phyloP scores from a whole-genome alignment of 2,329 filamentous ascomycete genomes.

The Alternaria ventricosa region DNA sequence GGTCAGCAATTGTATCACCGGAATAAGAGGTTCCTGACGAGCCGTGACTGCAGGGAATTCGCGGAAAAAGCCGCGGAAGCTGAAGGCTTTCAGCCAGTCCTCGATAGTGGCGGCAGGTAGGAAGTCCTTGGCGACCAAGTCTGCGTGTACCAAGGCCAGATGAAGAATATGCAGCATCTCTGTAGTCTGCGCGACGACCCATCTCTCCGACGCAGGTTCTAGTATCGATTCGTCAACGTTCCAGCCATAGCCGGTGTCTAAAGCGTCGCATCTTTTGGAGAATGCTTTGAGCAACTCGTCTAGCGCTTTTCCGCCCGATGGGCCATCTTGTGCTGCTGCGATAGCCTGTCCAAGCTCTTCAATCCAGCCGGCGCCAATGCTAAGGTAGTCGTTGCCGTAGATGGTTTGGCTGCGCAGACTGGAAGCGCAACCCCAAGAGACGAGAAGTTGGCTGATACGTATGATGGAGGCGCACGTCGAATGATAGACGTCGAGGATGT shows the following conservation, averaged over 20 bases:
- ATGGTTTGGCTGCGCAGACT: conserved; percentile 35
- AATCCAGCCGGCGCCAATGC: conserved; percentile 39
- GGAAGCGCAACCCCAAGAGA: conserved; percentile 41
- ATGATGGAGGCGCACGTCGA: conserved; percentile 68
- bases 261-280: conserved; percentile 56
- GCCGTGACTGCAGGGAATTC: conserved; percentile 56
- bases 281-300: conserved; percentile 56
- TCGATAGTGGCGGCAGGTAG: conserved; percentile 40
- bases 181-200: conserved; percentile 68
- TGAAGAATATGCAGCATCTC: conserved; percentile 78
- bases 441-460: conserved; percentile 45
- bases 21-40: conserved; percentile 56
- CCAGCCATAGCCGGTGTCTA: conserved; percentile 55
- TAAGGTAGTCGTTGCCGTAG: conserved; percentile 39
- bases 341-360: conserved; percentile 42
- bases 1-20: conserved; percentile 72
- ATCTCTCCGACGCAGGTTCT: conserved; percentile 66
- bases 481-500: conserved; percentile 75
- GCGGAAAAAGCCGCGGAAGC: conserved; percentile 66
- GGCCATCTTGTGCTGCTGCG: conserved; percentile 41
- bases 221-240: conserved; percentile 56
- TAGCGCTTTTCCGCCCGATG: conserved; percentile 27
- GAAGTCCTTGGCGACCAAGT: conserved; percentile 53
- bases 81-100: conserved; percentile 41
- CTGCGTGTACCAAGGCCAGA: conserved; percentile 73